Evolutionary conservation across 2,329 filamentous ascomycete species (phyloP).

Genomic region (Cercospora brassicicola): DNA sequence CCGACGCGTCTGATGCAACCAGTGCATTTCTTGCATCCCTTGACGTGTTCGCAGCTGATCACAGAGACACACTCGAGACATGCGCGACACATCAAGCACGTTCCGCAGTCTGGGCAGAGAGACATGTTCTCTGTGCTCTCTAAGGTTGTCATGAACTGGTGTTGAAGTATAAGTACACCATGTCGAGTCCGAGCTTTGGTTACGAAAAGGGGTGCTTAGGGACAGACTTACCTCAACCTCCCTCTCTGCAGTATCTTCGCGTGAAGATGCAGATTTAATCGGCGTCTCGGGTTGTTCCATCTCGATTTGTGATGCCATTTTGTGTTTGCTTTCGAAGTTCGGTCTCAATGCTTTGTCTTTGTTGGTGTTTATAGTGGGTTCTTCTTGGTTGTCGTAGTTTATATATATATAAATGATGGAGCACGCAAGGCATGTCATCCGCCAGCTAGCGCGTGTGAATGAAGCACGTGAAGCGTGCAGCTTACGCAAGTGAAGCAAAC

Average conservation of each 20-base stretch:
- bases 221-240: neutral
- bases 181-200: too few species aligned
- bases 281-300: neutral
- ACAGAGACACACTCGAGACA: neutral
- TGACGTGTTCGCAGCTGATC: neutral
- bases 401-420: too few species aligned
- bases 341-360: too few species aligned
- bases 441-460: neutral
- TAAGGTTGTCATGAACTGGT: neutral
- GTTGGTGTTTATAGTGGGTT: neutral
- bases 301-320: neutral
- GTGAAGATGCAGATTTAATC: neutral
- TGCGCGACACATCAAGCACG: neutral
- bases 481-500: neutral
- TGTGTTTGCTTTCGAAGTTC: neutral
- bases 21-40: neutral
- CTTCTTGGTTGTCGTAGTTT: neutral
- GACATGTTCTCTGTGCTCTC: neutral
- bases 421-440: neutral
- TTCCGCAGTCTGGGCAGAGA: neutral
- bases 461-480: neutral
- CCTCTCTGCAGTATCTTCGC: neutral
- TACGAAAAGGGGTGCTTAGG: too few species aligned
- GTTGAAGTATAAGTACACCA: neutral
- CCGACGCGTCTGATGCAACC: neutral